Base-by-base conservation (phyloP, 1,139 yeast species). In the Diutina rugosa region DNA sequence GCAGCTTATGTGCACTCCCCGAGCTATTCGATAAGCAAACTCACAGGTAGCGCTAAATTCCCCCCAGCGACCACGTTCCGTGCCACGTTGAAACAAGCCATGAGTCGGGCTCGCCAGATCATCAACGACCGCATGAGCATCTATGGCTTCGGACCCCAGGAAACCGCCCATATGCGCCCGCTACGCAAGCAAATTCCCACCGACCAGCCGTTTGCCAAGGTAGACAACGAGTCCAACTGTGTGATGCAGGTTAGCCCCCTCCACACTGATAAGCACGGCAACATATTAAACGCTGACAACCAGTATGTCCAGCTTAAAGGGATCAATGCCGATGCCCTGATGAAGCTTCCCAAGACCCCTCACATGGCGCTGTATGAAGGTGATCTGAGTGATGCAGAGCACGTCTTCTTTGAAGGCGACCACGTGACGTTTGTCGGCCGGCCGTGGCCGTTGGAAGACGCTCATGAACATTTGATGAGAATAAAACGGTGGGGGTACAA, bases 401-500 rank as follows among this genome's bases (percentile, higher is more conserved):
- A 77, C 44, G 66, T 82, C 12, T 88, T 82, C 65, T 82, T 80
- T 63, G 83, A 82, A 54, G 95, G 90, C 6, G 89, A 86, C 59
- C 69, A 73, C 45, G 90, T 87, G 1, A 81, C 93, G 21, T 90
- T 89, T 71, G 87, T 88, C 0, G 90, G 91, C 0, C 74, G 90
- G 57, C 97, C 97, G 0, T 85, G 89, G 64, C 84, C 90, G 0
- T 63, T 90, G 30, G 82, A 77, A 12, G 93, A 88, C 30, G 93
- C 95, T 0, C 81, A 75, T 55, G 72, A 65, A 57, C 97, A 90
- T 67, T 73, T 90, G 55, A 72, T 69, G 32, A 71, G 96, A 58
- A 80, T 90, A 63, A 87, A 85, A 65, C 77, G 85, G 12, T 81
- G 95, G 82, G 97, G 97, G 1, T 89, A 79, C 68, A 90, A 90